A percentile compares a stretch with the other conserved stretches of the same genome.
These are phyloP conservation scores for Fusarium liriodendri DNA, from an alignment of 2,329 filamentous ascomycete species.

Conservation along the genomic window DNA sequence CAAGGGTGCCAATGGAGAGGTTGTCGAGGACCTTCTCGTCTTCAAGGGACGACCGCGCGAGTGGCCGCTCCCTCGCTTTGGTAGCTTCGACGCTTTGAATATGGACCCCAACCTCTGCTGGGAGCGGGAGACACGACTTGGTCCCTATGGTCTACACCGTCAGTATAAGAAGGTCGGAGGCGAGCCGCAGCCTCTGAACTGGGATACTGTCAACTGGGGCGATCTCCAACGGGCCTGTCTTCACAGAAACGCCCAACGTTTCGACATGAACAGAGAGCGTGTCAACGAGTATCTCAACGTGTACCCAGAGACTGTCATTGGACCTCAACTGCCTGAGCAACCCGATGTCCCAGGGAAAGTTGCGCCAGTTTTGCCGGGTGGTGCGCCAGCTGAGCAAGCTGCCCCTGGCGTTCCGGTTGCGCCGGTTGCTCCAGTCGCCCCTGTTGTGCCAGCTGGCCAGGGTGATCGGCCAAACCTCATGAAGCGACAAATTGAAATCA, in stretches of 20 bases:
- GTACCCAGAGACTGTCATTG: slow-evolving; percentile 51
- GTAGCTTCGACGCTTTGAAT: slow-evolving; percentile 69
- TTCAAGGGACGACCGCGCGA: slow-evolving; percentile 70
- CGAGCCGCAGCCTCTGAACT: slow-evolving; percentile 59
- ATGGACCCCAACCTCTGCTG: slow-evolving; percentile 74
- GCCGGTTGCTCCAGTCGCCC: not conserved
- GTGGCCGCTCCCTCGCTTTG: slow-evolving; percentile 72
- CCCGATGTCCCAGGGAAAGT: slow-evolving; percentile 8
- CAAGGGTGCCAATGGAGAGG: slow-evolving; percentile 70
- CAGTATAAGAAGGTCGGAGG: slow-evolving; percentile 58
- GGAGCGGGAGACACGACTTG: slow-evolving; percentile 76
- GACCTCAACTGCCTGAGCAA: slow-evolving; percentile 22
- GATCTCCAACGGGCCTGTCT: slow-evolving; percentile 75
- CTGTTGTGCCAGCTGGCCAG: not conserved
- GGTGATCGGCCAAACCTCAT: slow-evolving; percentile 7
- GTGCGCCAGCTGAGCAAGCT: not conserved
- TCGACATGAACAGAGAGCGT: slow-evolving; percentile 54
- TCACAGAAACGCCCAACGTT: slow-evolving; percentile 74
- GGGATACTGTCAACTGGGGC: slow-evolving; percentile 77
- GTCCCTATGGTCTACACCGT: slow-evolving; percentile 70
- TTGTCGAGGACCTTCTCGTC: slow-evolving; percentile 70
- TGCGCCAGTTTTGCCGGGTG: not conserved
- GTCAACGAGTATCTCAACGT: slow-evolving; percentile 57
- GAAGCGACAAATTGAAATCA: slow-evolving; percentile 17
- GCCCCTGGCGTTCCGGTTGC: not conserved